phyloP scores from a whole-genome alignment of 768 basidiomycete species.

The Boletus bicolor region DNA sequence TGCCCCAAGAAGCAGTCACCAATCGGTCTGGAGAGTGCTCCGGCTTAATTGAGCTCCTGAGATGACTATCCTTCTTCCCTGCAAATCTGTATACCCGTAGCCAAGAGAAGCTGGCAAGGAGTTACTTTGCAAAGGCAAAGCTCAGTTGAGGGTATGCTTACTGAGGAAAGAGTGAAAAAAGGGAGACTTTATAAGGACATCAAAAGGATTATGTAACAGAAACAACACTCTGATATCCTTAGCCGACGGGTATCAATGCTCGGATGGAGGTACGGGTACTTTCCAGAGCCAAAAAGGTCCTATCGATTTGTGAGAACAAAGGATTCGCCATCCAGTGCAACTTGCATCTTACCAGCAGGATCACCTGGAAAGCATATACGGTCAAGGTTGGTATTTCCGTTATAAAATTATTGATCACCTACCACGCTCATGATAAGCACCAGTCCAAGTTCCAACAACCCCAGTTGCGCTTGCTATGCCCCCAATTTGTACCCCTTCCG shows the following conservation, averaged over 20 bases:
- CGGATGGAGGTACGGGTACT: constrained; percentile 39
- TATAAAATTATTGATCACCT: not conserved
- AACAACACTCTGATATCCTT: not conserved
- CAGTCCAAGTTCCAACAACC: constrained; percentile 67
- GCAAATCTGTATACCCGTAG: constrained; percentile 51
- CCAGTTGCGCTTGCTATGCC: constrained; percentile 63
- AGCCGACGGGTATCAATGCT: constrained; percentile 12
- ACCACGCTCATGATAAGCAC: constrained; percentile 57
- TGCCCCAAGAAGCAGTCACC: constrained; percentile 36
- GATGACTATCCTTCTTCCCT: constrained; percentile 38
- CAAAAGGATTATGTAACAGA: constrained; percentile 13
- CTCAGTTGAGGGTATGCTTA: constrained; percentile 20
- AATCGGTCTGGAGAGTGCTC: constrained; percentile 53
- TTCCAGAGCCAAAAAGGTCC: constrained; percentile 78
- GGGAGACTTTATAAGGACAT: not conserved
- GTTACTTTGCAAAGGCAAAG: constrained; percentile 47
- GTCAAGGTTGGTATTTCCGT: not conserved
- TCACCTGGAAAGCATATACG: constrained; percentile 42
- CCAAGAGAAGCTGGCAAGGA: constrained; percentile 44
- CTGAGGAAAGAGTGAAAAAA: not conserved
- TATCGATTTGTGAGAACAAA: constrained; percentile 20
- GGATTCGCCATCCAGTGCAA: not conserved
- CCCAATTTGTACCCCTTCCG: constrained; percentile 66
- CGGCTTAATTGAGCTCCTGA: constrained; percentile 75
- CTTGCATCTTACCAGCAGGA: constrained; percentile 51